These are phyloP conservation scores for Debaryomyces coudertii DNA, from an alignment of 1,139 yeast species.

Conservation along the genomic window DNA sequence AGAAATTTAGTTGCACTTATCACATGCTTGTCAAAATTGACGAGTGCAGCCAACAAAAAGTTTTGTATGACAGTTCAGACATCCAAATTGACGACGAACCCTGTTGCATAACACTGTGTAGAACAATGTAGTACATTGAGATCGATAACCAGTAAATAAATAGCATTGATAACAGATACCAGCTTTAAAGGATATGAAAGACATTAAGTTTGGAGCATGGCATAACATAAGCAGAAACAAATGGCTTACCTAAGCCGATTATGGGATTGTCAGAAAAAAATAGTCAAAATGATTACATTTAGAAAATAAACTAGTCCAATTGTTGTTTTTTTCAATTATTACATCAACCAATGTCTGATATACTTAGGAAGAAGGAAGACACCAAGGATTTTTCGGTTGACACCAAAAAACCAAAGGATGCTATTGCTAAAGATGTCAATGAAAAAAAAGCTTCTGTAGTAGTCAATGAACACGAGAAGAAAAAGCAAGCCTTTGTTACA, in stretches of 20 bases:
- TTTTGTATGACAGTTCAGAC: neutral
- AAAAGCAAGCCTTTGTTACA: constrained; percentile 80
- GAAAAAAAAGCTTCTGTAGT: constrained; percentile 22
- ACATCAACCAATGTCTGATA: constrained; percentile 4
- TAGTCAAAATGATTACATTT: constrained; percentile 3
- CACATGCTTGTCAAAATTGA: neutral
- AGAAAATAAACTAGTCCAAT: neutral
- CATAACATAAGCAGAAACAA: neutral
- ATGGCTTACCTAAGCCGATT: neutral
- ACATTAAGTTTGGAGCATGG: neutral
- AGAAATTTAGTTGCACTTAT: neutral
- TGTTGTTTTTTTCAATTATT: constrained; percentile 6
- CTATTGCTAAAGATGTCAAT: constrained; percentile 1
- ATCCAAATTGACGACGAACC: neutral
- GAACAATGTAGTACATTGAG: neutral
- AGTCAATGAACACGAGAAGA: constrained; percentile 54
- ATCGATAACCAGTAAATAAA: neutral
- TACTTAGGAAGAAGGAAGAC: constrained; percentile 3
- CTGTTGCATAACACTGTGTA: neutral
- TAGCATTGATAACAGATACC: neutral
- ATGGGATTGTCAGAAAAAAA: constrained; percentile 6
- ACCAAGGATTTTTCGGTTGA: constrained; percentile 9
- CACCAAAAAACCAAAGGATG: constrained; percentile 1
- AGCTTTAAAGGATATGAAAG: neutral
- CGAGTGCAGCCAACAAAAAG: constrained; percentile 1